Percentiles rank a stretch among this genome's conserved stretches.
phyloP scores from a whole-genome alignment of 768 basidiomycete species.

The Hysterangium stoloniferum region DNA sequence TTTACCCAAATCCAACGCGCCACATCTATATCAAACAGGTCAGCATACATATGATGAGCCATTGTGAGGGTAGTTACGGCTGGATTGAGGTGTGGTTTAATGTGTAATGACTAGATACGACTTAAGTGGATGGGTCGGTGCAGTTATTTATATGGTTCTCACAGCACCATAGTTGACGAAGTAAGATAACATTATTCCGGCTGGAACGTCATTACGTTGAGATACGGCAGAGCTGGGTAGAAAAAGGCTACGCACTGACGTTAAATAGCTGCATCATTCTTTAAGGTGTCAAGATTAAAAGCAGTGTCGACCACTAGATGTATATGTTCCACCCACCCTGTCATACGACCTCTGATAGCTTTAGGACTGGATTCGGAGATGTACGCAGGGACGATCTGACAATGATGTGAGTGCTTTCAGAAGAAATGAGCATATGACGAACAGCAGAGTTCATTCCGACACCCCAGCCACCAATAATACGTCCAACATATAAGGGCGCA shows the following conservation, averaged over 20 bases:
- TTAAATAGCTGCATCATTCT: slow-evolving; percentile 14
- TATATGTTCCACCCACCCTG: slow-evolving; percentile 14
- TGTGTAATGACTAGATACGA: neutral
- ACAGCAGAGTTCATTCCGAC: slow-evolving; percentile 14
- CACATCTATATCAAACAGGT: slow-evolving; percentile 6
- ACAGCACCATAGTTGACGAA: slow-evolving; percentile 5
- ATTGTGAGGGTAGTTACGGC: neutral
- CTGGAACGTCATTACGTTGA: neutral
- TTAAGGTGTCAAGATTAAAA: neutral
- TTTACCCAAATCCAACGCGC: slow-evolving; percentile 6
- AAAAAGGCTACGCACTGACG: slow-evolving; percentile 4
- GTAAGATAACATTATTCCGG: slow-evolving; percentile 9
- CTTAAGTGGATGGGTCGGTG: neutral
- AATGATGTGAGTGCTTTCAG: neutral
- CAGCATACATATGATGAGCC: neutral
- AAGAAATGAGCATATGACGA: neutral
- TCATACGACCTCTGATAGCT: slow-evolving; percentile 42
- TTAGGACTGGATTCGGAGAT: slow-evolving; percentile 44
- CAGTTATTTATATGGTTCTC: neutral
- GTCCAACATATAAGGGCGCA: slow-evolving; percentile 20
- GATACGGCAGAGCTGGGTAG: neutral
- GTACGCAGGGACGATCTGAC: slow-evolving; percentile 37
- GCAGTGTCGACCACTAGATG: neutral
- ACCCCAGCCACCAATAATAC: slow-evolving; percentile 14
- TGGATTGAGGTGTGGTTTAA: slow-evolving; percentile 8